Base-by-base conservation (phyloP, 805 yeast genomes). In the Starmerella cellae region DNA sequence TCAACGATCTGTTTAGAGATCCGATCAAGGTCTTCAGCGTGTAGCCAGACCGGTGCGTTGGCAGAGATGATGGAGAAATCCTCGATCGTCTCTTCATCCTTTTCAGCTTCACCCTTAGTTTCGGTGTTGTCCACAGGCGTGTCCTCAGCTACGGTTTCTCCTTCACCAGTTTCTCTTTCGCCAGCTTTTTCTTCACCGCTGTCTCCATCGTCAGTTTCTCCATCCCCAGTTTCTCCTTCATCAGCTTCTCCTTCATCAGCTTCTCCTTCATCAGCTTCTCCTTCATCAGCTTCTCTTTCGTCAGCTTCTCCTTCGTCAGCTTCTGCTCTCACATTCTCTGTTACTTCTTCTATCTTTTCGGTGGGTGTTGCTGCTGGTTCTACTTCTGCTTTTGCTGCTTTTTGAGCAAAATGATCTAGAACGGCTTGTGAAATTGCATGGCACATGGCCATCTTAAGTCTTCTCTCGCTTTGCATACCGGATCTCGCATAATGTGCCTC, bases 401-500 rank as follows among this genome's bases (percentile, higher is more conserved):
- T 21, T 21, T 5, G 37, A 10, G 93, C 94, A 83, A 57, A 76
- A 84, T 47, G 82, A 93, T 55, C 65, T 61, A 47, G 40, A 2
- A 88, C 71, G 0, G 85, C 80, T 45, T 74, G 77, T 0, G 95
- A 80, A 26, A 87, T 63, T 35, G 69, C 66, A 10, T 74, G 70
- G 56, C 91, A 80, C 42, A 79, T 71, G 1, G 84, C 82, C 45
- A 75, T 64, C 56, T 79, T 83, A 56, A 69, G 74, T 55, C 82
- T 79, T 17, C 75, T 58, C 29, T 73, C 76, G 56, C 85, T 93
- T 42, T 69, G 73, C 52, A 78, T 76, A 54, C 85, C 95, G 1
- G 72, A 67, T 5, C 84, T 74, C 75, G 85, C 70, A 94, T 95
- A 84, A 46, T 74, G 74, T 55, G 76, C 81, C 58, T 91, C 98